phyloP scores from a whole-genome alignment of 148 eudicot genomes.

The Camellia sinensis region DNA sequence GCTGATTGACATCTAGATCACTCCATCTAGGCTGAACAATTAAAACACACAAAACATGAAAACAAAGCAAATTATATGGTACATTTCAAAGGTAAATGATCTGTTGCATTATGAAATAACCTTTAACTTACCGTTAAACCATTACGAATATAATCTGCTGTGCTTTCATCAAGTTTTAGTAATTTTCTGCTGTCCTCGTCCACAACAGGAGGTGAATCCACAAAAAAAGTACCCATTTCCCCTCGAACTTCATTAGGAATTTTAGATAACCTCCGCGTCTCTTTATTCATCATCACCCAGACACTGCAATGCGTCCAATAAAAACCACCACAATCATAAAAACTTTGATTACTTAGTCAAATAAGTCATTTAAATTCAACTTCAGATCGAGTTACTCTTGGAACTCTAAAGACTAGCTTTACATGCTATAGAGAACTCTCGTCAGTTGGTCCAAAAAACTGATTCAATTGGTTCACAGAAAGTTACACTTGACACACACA shows the following conservation, averaged over 20 bases:
- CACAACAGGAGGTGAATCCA: constrained; percentile 76
- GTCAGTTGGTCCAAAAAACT: too few species aligned
- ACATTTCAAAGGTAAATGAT: background rate
- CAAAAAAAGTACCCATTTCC: constrained; percentile 68
- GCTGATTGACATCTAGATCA: constrained; percentile 95
- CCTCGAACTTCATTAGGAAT: constrained; percentile 91
- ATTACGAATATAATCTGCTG: constrained; percentile 58
- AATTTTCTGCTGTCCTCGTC: constrained; percentile 78
- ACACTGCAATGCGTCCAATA: constrained; percentile 43
- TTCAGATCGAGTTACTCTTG: background rate
- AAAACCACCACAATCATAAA: background rate
- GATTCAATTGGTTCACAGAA: too few species aligned
- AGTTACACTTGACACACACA: too few species aligned
- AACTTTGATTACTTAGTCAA: background rate
- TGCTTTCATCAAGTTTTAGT: constrained; percentile 72
- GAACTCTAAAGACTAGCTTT: too few species aligned
- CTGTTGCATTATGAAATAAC: background rate
- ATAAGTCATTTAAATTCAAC: background rate
- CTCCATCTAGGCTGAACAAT: constrained; percentile 84
- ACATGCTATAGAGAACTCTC: too few species aligned
- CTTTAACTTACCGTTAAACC: constrained; percentile 70
- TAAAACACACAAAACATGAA: constrained; percentile 5
- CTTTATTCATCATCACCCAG: constrained; percentile 98
- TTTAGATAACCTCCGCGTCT: constrained; percentile 81
- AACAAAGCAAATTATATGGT: background rate